Evolutionary conservation across 495 filamentous ascomycete genomes (phyloP), one percentile per base, ranked within the genome.

Genomic region (Penicillium silybi): DNA sequence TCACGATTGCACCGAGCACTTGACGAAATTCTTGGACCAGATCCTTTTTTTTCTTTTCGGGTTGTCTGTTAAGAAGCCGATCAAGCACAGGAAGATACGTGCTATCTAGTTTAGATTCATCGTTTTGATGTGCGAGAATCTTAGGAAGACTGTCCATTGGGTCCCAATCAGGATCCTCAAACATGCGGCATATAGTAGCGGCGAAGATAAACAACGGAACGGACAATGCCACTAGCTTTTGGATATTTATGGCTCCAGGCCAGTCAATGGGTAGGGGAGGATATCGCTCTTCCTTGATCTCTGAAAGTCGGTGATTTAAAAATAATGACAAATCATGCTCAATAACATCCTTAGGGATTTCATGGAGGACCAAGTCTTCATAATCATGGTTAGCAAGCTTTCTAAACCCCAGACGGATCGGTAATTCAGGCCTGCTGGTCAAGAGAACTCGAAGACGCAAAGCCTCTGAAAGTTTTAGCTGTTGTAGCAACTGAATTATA

Each of bases 391-490:
- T 19, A 0, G 19, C 0, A 29, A 51, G 25, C 10, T 41, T 22
- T 15, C 20, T 3, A n/a, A 66, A 72, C n/a, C 56, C 65, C n/a
- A 47, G 59, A 0, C 65, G 66, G 51, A 79, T 72, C 3, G 66
- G 64, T 11, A 71, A 42, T 51, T 80, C 74, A 7, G 75, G 76
- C 51, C 78, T 60, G 44, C 77, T 73, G 0, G 69, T 73, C 11
- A 73, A 3, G 7, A 73, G 66, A 15, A 69, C 11, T 3, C 62
- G 53, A 0, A 68, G 15, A 2, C 15, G 32, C 15, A 35, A 3
- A 11, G 32, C 10, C 2, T 3, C 32, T 35, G n/a, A n/a, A 23
- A 3, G 54, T 16, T 20, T 51, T 3, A 59, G 5, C 35, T 51
- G n/a, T 2, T 50, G 19, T 3, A 76, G 49, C 0, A 77, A 53